phyloP scores from a whole-genome alignment of 2,329 filamentous ascomycete species.

The Aureobasidium sp. region DNA sequence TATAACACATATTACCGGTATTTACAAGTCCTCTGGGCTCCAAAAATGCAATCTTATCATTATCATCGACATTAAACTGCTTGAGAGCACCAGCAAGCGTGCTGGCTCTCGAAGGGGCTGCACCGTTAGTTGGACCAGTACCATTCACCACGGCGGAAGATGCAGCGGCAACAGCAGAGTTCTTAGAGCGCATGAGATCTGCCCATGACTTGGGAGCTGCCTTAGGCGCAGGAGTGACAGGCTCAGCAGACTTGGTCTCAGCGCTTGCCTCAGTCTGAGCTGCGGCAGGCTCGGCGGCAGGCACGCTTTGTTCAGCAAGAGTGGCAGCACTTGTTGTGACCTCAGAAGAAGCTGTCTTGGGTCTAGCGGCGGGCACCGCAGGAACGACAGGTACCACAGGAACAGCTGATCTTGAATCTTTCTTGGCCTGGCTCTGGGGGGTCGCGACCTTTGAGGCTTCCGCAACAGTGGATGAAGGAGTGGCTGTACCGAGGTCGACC shows the following conservation, averaged over 20 bases:
- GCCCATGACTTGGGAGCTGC: conserved; percentile 55
- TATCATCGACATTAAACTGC: conserved; percentile 60
- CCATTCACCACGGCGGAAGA: conserved; percentile 24
- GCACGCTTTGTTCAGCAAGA: conserved; percentile 4
- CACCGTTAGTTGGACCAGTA: conserved; percentile 14
- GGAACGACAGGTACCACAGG: conserved; percentile 47
- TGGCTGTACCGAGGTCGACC: conserved; percentile 44
- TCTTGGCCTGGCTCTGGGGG: conserved; percentile 29
- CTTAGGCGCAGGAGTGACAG: conserved; percentile 36
- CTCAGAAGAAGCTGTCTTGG: conserved; percentile 33
- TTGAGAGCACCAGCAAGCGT: conserved; percentile 71
- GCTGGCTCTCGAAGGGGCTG: conserved; percentile 43
- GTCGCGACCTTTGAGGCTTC: conserved; percentile 28
- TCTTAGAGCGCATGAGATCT: conserved; percentile 54
- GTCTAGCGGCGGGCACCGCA: conserved; percentile 31
- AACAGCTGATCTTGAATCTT: conserved; percentile 40
- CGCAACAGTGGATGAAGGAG: conserved; percentile 42
- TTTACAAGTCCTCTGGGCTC: conserved; percentile 92
- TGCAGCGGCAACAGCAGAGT: conserved; percentile 27
- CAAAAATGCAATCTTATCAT: conserved; percentile 68
- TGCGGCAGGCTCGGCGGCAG: conserved; percentile 17
- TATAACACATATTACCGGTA: conserved; percentile 98
- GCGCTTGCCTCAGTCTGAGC: conserved; percentile 17
- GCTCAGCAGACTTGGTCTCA: conserved; percentile 33
- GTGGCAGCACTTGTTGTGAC: conserved; percentile 17